Conservation (phyloP, 345 rosid genomes). For the Aethionema arabicum region DNA sequence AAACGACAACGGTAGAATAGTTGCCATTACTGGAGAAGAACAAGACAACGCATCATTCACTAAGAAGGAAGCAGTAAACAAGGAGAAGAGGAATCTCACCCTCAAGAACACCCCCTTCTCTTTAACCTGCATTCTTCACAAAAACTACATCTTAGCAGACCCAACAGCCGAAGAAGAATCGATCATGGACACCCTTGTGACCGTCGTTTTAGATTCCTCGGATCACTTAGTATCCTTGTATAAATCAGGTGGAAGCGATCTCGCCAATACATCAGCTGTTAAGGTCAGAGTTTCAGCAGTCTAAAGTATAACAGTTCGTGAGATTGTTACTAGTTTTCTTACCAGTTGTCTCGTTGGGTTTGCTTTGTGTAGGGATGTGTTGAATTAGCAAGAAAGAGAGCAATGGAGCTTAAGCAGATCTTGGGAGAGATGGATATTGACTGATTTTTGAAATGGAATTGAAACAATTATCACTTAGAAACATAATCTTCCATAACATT, state of each 20-base stretch:
- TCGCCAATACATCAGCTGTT: constrained; percentile 57
- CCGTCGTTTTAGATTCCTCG: constrained; percentile 70
- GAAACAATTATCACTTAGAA: too few relatives aligned
- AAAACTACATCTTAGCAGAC: constrained; percentile 76
- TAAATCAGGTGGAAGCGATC: constrained; percentile 82
- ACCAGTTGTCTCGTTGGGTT: neutral
- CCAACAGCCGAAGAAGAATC: constrained; percentile 91
- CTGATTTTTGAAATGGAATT: constrained; percentile 17
- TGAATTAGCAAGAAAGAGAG: constrained; percentile 34
- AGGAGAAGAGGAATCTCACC: constrained; percentile 70
- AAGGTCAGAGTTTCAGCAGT: constrained; percentile 49
- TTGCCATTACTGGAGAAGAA: constrained; percentile 46
- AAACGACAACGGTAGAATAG: constrained; percentile 76
- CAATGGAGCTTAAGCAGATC: constrained; percentile 32
- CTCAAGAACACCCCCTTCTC: constrained; percentile 66
- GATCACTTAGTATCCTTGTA: constrained; percentile 69
- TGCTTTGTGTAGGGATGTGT: constrained; percentile 29
- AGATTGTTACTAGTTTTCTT: neutral
- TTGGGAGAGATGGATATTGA: constrained; percentile 38
- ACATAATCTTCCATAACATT: constrained; percentile 9
- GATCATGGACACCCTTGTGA: constrained; percentile 71
- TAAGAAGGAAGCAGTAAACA: constrained; percentile 59
- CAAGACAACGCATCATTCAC: constrained; percentile 38
- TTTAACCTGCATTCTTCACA: constrained; percentile 73
- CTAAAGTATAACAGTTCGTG: neutral